Evolutionary conservation across 345 rosid species (phyloP), one percentile per base, ranked within the genome.

Genomic region (Lumnitzera racemosa): DNA sequence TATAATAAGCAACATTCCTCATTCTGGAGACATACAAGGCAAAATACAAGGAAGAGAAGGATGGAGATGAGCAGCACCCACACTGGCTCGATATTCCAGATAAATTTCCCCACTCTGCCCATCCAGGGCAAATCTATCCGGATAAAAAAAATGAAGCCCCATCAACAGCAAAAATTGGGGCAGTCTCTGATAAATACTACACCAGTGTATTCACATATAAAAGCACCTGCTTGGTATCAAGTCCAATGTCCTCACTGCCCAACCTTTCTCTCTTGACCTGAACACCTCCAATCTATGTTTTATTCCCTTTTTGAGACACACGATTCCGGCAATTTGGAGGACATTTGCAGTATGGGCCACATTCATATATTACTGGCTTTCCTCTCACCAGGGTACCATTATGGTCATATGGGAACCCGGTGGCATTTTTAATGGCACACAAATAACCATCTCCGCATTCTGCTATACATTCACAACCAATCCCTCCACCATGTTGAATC

Each of bases 1-100:
- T 79, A 67, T 94, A 94, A 61, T 96, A 90, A 51, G 99, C 95
- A 65, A 83, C 92, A 67, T 90, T 94, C 78, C 99, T 80, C 96
- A 88, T 79, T 74, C 81, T 86, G 0, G 99, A 90, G 43, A 94
- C 97, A 75, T 94, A 97, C 95, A 94, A 77, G 15, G 96, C 95
- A 53, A 80, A 90, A 75, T 90, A 97, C 81, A 90, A 63, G 54
- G 96, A 95, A 47, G 99, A 95, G 59, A 83, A 54, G 12, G 82
- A 73, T 52, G 95, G 96, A 61, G 83, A 70, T 11, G 81, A 61
- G 15, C 90, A 89, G 15, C 76, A 78, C 66, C 64, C 75, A 59
- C 75, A 86, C 52, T 78, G 76, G 23, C 83, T 49, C 66, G 75
- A 74, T 46, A 94, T 77, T 73, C 80, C 78, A 61, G 99, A 81